Percentiles rank a stretch among this genome's conserved stretches.
Conservation (phyloP, 2,329 filamentous ascomycete species). For the Didymellaceae sp. region DNA sequence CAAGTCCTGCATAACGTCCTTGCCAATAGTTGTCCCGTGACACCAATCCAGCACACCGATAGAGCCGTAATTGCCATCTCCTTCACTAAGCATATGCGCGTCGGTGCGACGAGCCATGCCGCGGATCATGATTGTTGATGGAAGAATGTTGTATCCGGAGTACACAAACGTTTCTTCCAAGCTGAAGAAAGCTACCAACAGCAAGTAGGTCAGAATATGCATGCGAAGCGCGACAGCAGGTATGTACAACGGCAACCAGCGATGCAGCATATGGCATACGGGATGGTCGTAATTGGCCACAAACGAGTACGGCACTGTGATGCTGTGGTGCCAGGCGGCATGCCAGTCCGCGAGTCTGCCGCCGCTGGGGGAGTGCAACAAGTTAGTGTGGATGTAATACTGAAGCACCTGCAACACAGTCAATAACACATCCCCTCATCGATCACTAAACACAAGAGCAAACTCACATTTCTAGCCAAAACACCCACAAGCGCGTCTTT, state of each 20-base stretch:
- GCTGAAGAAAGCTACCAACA: conserved; percentile 68
- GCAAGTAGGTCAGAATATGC: conserved; percentile 74
- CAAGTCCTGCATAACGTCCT: conserved; percentile 64
- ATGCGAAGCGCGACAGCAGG: conserved; percentile 70
- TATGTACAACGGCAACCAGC: conserved; percentile 70
- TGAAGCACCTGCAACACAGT: conserved; percentile 62
- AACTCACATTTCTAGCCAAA: conserved; percentile 62
- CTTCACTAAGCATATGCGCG: conserved; percentile 63
- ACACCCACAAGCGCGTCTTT: conserved; percentile 63
- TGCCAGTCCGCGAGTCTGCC: conserved; percentile 51
- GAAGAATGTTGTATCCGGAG: conserved; percentile 70
- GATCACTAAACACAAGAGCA: too few species aligned
- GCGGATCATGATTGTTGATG: conserved; percentile 62
- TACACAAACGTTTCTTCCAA: conserved; percentile 71
- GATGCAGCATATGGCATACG: conserved; percentile 65
- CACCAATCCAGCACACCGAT: conserved; percentile 62
- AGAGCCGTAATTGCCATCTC: conserved; percentile 66
- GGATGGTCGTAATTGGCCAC: conserved; percentile 73
- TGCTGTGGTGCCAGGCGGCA: conserved; percentile 64
- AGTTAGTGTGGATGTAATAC: conserved; percentile 75
- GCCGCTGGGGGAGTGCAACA: conserved; percentile 64
- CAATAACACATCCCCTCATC: too few species aligned
- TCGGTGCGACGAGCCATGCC: conserved; percentile 66
- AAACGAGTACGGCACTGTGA: conserved; percentile 66
- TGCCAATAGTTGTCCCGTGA: conserved; percentile 53